A percentile compares a stretch with the other conserved stretches of the same genome.
phyloP scores from a whole-genome alignment of 805 yeast genomes.

The Lachancea waltii region DNA sequence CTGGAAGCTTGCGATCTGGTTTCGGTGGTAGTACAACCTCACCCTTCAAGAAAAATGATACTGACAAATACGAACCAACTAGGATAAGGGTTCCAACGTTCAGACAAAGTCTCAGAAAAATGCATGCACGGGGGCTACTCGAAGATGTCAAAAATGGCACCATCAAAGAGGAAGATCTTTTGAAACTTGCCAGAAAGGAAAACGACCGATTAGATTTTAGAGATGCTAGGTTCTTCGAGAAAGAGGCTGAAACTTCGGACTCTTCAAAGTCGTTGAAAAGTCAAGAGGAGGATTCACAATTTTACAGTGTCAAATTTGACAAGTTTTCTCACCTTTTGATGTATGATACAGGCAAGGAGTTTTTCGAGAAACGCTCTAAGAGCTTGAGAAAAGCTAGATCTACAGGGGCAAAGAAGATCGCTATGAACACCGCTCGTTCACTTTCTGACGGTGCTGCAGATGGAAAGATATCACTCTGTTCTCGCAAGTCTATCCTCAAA shows the following conservation, averaged over 20 bases:
- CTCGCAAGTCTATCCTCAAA: constrained; percentile 34
- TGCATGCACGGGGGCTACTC: constrained; percentile 16
- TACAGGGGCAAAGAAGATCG: no score
- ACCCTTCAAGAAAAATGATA: background rate
- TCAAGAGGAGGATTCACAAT: background rate
- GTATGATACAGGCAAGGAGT: constrained; percentile 23
- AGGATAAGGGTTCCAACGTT: constrained; percentile 39
- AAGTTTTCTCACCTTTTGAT: constrained; percentile 23
- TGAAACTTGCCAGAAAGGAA: constrained; percentile 8
- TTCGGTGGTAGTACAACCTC: background rate
- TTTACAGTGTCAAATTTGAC: constrained; percentile 23
- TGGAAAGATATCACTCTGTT: background rate
- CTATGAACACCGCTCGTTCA: no score
- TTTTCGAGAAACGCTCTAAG: constrained; percentile 5
- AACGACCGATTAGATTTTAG: constrained; percentile 10
- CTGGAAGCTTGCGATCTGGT: background rate
- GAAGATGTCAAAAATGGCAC: constrained; percentile 16
- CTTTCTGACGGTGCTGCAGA: constrained; percentile 1
- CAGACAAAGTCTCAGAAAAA: constrained; percentile 12
- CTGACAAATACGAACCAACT: constrained; percentile 4
- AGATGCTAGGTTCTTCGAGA: constrained; percentile 18
- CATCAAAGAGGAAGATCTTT: constrained; percentile 14
- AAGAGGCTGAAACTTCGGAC: background rate
- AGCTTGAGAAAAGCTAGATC: no score
- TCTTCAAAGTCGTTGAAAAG: background rate